Conservation (phyloP, 305 asterid genomes). For the Fraxinus greggii region DNA sequence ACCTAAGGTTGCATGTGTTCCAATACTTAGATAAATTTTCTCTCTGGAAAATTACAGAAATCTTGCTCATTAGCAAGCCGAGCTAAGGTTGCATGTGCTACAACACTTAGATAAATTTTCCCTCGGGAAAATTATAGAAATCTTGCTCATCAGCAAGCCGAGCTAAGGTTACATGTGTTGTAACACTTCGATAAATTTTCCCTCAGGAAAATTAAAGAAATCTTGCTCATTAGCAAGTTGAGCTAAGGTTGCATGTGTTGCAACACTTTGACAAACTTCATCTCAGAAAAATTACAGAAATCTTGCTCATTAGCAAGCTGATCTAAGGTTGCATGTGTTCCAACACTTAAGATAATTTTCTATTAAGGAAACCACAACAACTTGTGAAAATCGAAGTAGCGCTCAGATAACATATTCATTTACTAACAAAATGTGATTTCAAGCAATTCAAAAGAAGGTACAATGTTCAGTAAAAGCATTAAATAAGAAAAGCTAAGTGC, state of each 20-base stretch:
- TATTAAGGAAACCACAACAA: background rate
- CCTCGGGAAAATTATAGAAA: no score
- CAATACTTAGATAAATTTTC: no score
- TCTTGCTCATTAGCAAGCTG: background rate
- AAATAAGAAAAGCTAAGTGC: background rate
- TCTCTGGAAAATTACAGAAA: background rate
- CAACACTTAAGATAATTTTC: background rate
- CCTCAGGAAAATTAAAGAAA: no score
- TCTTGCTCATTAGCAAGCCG: background rate
- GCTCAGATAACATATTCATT: background rate
- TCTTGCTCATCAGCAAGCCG: no score
- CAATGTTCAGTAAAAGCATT: background rate
- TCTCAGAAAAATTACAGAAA: background rate
- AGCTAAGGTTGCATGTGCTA: background rate
- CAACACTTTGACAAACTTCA: no score
- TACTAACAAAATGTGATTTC: background rate
- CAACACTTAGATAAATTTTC: background rate
- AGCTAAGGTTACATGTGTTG: background rate
- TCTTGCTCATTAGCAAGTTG: background rate
- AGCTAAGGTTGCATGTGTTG: background rate
- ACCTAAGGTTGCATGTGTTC: no score
- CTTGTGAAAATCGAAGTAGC: background rate
- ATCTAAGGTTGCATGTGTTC: background rate
- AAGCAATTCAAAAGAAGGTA: background rate
- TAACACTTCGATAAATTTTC: background rate